Evolutionary conservation across 2,329 filamentous ascomycete genomes (phyloP).

Genomic region (Volutella citrinella): DNA sequence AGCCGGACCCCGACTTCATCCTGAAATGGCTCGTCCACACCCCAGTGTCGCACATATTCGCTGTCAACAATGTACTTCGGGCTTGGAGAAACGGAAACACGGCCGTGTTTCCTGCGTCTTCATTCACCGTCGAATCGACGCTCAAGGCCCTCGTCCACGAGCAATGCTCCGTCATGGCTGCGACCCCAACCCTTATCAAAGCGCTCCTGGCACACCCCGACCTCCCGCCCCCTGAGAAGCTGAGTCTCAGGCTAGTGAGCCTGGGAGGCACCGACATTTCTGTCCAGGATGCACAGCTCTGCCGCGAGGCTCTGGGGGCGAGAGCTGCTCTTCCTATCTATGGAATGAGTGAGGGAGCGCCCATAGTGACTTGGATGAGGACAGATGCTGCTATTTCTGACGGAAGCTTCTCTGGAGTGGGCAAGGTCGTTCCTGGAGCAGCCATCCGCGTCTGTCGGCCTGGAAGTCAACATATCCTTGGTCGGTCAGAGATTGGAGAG

Average conservation of each 20-base stretch:
- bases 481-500: slow-evolving; percentile 34
- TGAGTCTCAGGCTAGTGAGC: slow-evolving; percentile 32
- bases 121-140: slow-evolving; percentile 32
- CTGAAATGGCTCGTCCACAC: slow-evolving; percentile 38
- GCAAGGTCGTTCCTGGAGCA: slow-evolving; percentile 38
- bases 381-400: slow-evolving; percentile 26
- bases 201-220: slow-evolving; percentile 28
- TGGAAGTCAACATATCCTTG: slow-evolving; percentile 25
- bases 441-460: slow-evolving; percentile 36
- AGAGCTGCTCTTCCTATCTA: slow-evolving; percentile 35
- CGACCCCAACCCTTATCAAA: slow-evolving; percentile 36
- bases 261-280: slow-evolving; percentile 32
- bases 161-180: slow-evolving; percentile 36
- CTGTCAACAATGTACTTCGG: slow-evolving; percentile 36
- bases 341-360: slow-evolving; percentile 45
- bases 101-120: slow-evolving; percentile 33
- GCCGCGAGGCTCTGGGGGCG: slow-evolving; percentile 29
- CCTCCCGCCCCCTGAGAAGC: slow-evolving; percentile 22
- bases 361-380: slow-evolving; percentile 38
- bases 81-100: slow-evolving; percentile 34
- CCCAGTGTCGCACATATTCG: slow-evolving; percentile 36
- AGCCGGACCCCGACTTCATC: slow-evolving; percentile 23
- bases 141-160: slow-evolving; percentile 29
- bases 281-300: slow-evolving; percentile 30
- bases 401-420: slow-evolving; percentile 38